Evolutionary conservation across 1,139 yeast genomes (phyloP), one percentile per base, ranked within the genome.

Genomic region (Saccharomyces hybrid): DNA sequence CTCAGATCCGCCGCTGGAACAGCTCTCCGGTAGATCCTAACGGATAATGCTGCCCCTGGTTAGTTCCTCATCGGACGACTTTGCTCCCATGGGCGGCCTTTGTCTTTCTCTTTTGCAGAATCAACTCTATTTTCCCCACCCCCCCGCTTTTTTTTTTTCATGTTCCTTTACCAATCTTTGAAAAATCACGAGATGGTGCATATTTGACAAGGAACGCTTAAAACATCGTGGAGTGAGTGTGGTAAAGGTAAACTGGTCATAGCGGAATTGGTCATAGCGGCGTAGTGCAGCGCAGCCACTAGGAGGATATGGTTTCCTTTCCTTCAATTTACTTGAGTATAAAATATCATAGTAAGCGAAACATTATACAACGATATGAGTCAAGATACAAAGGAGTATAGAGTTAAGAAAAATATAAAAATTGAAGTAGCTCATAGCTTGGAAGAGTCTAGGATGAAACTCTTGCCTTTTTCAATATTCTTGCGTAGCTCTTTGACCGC

Each of bases 381-480:
- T 5, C 25, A 13, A 7, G n/a, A 3, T 9, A 9, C 19, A 16
- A 16, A 16, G 25, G 7, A 32, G 16, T 26, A 26, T 26, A 32
- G 41, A 34, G 23, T 7, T 14, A 14, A 34, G 42, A 25, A 6
- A 14, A 38, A n/a, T 23, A 52, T 7, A 31, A 26, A 52, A 16
- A 13, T 8, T 4, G 19, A 27, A 11, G 11, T 9, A 7, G 19
- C 28, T 47, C 52, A 62, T 47, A 62, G 54, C 51, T 64, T 65
- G 28, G 68, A 50, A 9, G 51, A 46, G 41, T 58, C 62, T 34
- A 49, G 74, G 41, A 82, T 86, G 67, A 84, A 84, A 52, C 73
- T 70, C 26, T 78, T 74, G 46, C 91, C 91, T 69, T 83, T 85
- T 14, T 72, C 75, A 55, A 85, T 83, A 54, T 86, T 83, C 52